A percentile compares a stretch with the other conserved stretches of the same genome.
Evolutionary conservation across 345 rosid genomes (phyloP).

Genomic region (Salix viminalis): DNA sequence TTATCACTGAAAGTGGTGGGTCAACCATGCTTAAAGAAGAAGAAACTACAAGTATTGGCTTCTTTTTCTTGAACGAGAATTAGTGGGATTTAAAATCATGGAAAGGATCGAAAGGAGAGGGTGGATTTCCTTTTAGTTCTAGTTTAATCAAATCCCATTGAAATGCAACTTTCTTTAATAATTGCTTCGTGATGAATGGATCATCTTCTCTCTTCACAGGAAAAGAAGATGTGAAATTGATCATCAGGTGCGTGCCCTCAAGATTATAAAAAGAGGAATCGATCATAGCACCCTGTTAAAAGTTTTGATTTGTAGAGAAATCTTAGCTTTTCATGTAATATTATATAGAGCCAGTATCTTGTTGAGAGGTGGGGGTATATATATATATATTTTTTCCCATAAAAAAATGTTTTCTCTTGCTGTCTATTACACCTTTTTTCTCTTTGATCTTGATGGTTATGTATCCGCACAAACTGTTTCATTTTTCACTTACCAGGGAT

Average conservation of each 20-base stretch:
- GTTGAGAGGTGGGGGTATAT: not conserved
- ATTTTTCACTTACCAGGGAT: not conserved
- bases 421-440: not conserved
- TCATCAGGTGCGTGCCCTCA: not conserved
- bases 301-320: not conserved
- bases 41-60: no score
- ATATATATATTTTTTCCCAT: no score
- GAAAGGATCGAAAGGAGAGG: not conserved
- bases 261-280: not conserved
- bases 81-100: not conserved
- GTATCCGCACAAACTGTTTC: not conserved
- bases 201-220: not conserved
- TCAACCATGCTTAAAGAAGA: not conserved
- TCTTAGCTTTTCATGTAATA: not conserved
- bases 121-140: not conserved
- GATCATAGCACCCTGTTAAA: not conserved
- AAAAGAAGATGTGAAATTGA: not conserved
- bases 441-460: not conserved
- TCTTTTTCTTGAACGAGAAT: not conserved
- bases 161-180: not conserved
- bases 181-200: not conserved
- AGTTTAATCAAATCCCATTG: not conserved
- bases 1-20: not conserved
- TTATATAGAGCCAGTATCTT: not conserved
- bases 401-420: not conserved